Conservation (phyloP, 2,329 filamentous ascomycete genomes). For the Orbilia blumenaviensis region DNA sequence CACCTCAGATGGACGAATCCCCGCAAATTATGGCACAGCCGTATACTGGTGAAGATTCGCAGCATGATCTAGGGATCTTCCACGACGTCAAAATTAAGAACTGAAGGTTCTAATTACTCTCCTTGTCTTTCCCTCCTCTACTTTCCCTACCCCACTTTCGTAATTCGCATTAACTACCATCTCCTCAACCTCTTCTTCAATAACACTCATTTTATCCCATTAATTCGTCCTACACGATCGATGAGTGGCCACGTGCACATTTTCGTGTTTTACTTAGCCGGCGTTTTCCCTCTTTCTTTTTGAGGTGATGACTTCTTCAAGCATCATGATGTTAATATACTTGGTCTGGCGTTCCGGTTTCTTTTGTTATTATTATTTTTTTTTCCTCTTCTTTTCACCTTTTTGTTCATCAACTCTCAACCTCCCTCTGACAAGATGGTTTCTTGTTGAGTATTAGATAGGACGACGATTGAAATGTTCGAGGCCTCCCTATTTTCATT, state of each 20-base stretch:
- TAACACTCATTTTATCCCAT: background rate
- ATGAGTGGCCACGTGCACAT: background rate
- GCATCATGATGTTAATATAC: constrained; percentile 35
- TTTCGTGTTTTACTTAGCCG: constrained; percentile 30
- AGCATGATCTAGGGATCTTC: constrained; percentile 44
- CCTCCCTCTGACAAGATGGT: background rate
- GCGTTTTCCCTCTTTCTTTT: too few species aligned
- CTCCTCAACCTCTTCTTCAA: background rate
- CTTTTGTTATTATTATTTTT: background rate
- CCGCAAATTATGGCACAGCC: constrained; percentile 38
- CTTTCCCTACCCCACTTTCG: background rate
- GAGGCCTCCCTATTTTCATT: background rate
- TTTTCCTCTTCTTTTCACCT: too few species aligned
- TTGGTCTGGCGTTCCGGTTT: constrained; percentile 39
- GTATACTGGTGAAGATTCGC: constrained; percentile 24
- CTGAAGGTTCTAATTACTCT: background rate
- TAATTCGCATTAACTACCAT: background rate
- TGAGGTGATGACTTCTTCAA: background rate
- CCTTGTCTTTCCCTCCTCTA: background rate
- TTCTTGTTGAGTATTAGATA: background rate
- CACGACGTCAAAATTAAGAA: constrained; percentile 40
- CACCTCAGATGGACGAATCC: constrained; percentile 46
- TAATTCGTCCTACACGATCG: background rate
- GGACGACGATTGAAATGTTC: background rate
- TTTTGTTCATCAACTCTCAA: background rate